Percentiles rank a stretch among this genome's conserved stretches.
phyloP scores from a whole-genome alignment of 495 filamentous ascomycete species.

The Neurospora sp. region DNA sequence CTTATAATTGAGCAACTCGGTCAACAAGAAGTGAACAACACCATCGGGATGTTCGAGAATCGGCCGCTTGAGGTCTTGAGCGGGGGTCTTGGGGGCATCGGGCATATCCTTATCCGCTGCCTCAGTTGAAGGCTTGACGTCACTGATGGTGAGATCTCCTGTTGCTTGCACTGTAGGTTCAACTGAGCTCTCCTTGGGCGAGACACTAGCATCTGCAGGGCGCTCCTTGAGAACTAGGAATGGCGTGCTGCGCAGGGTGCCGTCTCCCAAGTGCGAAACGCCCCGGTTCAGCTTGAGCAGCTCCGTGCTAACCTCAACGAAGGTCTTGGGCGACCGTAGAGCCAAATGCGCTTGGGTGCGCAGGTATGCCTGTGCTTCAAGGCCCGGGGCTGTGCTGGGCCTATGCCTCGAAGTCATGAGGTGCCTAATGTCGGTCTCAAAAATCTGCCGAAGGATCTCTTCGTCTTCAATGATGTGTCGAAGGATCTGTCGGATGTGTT shows the following conservation, averaged over 20 bases:
- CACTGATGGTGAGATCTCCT: slow-evolving; percentile 42
- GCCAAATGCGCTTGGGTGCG: slow-evolving; percentile 73
- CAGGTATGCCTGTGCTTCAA: slow-evolving; percentile 51
- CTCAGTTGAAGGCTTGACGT: slow-evolving; percentile 45
- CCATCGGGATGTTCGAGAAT: slow-evolving; percentile 89
- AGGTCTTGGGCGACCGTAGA: slow-evolving; percentile 74
- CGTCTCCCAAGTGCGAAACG: slow-evolving; percentile 24
- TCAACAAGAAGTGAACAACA: slow-evolving; percentile 92
- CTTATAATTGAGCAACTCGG: slow-evolving; percentile 82
- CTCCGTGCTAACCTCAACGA: slow-evolving; percentile 85
- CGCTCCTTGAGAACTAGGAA: slow-evolving; percentile 23
- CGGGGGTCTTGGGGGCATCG: slow-evolving; percentile 49
- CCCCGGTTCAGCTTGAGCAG: slow-evolving; percentile 65
- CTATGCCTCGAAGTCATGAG: slow-evolving; percentile 36
- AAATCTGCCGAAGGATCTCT: slow-evolving; percentile 78
- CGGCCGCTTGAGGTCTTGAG: slow-evolving; percentile 64
- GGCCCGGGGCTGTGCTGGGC: background rate
- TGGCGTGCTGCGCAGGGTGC: slow-evolving; percentile 38
- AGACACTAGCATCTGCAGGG: slow-evolving; percentile 20
- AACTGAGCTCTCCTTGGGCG: slow-evolving; percentile 29
- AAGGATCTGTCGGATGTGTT: slow-evolving; percentile 70
- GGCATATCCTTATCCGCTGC: slow-evolving; percentile 41
- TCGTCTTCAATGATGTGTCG: slow-evolving; percentile 94
- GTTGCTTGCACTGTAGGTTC: slow-evolving; percentile 41
- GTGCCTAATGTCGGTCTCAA: slow-evolving; percentile 79